Percentiles rank a stretch among this genome's conserved stretches.
Conservation (phyloP, 208 protist genomes). For the Acanthamoeba comandoni region DNA sequence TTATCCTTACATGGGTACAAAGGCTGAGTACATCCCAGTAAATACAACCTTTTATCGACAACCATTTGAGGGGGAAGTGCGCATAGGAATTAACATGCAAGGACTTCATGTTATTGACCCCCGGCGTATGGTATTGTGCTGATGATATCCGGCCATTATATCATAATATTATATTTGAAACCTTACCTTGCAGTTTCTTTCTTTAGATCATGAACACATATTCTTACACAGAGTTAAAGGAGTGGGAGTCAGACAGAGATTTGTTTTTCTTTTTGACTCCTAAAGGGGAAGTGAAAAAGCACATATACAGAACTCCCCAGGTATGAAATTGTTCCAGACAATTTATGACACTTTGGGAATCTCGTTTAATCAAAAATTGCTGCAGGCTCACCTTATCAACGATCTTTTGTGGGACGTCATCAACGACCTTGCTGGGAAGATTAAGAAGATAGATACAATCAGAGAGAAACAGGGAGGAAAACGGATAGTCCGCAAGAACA, state of each 20-base stretch:
- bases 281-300: slow-evolving; percentile 64
- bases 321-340: too few relatives aligned
- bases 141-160: background rate
- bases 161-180: slow-evolving; percentile 10
- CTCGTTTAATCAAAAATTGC: too few relatives aligned
- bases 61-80: slow-evolving; percentile 67
- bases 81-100: slow-evolving; percentile 71
- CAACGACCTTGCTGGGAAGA: slow-evolving; percentile 42
- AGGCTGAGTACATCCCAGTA: slow-evolving; percentile 64
- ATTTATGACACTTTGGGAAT: too few relatives aligned
- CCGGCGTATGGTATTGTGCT: slow-evolving; percentile 47
- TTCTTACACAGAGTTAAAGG: slow-evolving; percentile 66
- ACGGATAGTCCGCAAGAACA: slow-evolving; percentile 15
- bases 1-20: too few relatives aligned
- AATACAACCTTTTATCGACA: slow-evolving; percentile 48
- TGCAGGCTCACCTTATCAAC: slow-evolving; percentile 61
- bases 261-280: slow-evolving; percentile 66
- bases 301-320: slow-evolving; percentile 46
- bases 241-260: slow-evolving; percentile 62
- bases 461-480: slow-evolving; percentile 63
- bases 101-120: slow-evolving; percentile 70
- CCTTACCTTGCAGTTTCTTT: too few relatives aligned
- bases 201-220: slow-evolving; percentile 75
- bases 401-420: slow-evolving; percentile 68
- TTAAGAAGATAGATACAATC: slow-evolving; percentile 75